Conservation (phyloP, 495 filamentous ascomycete genomes). For the Podospora pseudopauciseta region DNA sequence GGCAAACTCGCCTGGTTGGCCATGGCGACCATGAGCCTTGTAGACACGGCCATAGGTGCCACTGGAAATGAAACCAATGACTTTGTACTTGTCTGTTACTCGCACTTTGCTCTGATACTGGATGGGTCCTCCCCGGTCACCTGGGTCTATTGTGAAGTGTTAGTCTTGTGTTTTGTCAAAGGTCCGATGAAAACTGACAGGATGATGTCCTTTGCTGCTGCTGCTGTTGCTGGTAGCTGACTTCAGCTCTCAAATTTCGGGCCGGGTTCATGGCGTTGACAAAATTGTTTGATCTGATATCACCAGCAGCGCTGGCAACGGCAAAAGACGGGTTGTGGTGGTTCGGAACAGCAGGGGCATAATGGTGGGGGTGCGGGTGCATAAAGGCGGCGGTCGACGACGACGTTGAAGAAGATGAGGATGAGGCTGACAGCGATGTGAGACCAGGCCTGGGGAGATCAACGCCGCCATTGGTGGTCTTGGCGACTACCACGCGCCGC, state of each 20-base stretch:
- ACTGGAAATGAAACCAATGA: conserved; percentile 96
- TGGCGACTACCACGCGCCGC: conserved; percentile 8
- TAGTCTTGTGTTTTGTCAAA: conserved; percentile 18
- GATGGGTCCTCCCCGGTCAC: conserved; percentile 43
- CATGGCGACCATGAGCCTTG: conserved; percentile 80
- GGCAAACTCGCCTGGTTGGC: conserved; percentile 73
- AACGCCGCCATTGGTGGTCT: conserved; percentile 17
- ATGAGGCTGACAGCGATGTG: conserved; percentile 9
- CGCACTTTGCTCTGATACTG: conserved; percentile 81
- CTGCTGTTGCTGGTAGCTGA: conserved; percentile 22
- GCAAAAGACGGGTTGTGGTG: conserved; percentile 5
- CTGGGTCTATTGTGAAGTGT: conserved; percentile 38
- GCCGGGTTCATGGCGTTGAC: conserved; percentile 25
- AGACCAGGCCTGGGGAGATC: conserved; percentile 11
- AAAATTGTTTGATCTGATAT: neutral
- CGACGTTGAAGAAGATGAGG: conserved; percentile 4
- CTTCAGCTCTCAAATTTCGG: conserved; percentile 22
- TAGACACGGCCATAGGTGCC: conserved; percentile 99
- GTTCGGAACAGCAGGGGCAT: conserved; percentile 1
- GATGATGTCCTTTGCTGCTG: conserved; percentile 2
- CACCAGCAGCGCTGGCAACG: neutral
- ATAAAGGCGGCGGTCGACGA: conserved; percentile 5
- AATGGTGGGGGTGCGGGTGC: conserved; percentile 12
- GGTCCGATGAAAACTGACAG: neutral
- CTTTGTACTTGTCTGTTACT: conserved; percentile 86